Evolutionary conservation across 2,329 filamentous ascomycete genomes (phyloP).

Genomic region (Aquanectria penicillioides): DNA sequence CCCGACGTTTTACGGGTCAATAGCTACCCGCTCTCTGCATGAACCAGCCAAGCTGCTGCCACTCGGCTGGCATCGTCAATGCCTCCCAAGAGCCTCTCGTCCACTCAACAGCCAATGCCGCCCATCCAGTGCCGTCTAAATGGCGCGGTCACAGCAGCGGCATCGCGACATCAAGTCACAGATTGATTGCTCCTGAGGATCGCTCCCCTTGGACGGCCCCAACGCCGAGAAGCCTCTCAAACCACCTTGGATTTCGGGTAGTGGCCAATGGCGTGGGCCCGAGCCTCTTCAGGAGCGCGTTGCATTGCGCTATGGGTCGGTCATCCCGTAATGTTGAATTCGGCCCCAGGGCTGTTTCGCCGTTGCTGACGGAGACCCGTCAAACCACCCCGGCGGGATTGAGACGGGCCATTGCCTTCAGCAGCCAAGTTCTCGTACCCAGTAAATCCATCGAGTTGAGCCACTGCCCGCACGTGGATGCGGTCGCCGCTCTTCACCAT

Average conservation of each 20-base stretch:
- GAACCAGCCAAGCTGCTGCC: not conserved
- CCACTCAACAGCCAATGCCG: not conserved
- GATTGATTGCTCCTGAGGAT: not conserved
- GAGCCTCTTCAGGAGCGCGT: no score
- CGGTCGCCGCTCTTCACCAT: not conserved
- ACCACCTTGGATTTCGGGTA: no score
- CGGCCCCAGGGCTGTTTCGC: slow-evolving; percentile 2
- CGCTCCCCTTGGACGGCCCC: not conserved
- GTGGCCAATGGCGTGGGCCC: no score
- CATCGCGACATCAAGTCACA: slow-evolving; percentile 2
- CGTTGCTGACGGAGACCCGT: slow-evolving; percentile 7
- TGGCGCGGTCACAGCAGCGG: no score
- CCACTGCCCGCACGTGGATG: slow-evolving; percentile 1
- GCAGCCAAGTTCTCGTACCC: slow-evolving; percentile 1
- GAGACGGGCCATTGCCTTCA: not conserved
- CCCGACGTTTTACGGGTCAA: slow-evolving; percentile 10
- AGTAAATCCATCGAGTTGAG: not conserved
- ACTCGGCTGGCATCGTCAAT: no score
- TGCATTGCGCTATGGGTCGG: not conserved
- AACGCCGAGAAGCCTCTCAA: no score
- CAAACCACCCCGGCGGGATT: slow-evolving; percentile 1
- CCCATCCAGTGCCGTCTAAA: no score
- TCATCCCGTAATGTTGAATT: slow-evolving; percentile 1
- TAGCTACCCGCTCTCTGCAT: slow-evolving; percentile 3
- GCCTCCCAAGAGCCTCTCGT: not conserved